phyloP scores from a whole-genome alignment of 805 yeast species.

The Debaryomyces tyrocola region DNA sequence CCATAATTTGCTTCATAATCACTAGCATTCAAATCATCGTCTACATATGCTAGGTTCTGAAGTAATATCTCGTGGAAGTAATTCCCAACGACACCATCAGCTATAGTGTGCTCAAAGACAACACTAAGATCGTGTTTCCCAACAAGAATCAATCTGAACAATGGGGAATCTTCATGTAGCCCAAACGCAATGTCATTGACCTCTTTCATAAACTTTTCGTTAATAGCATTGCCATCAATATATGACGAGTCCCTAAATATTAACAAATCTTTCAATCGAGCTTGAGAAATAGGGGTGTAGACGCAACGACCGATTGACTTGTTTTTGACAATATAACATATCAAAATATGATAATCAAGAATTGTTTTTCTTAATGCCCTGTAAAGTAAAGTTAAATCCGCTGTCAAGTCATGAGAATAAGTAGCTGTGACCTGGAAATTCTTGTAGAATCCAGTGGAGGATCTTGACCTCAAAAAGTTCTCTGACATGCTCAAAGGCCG shows the following conservation, averaged over 20 bases:
- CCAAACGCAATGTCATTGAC: slow-evolving; percentile 19
- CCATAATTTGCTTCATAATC: slow-evolving; percentile 16
- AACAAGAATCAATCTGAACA: slow-evolving; percentile 26
- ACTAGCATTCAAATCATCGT: slow-evolving; percentile 3
- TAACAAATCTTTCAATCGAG: slow-evolving; percentile 26
- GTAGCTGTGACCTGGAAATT: slow-evolving; percentile 35
- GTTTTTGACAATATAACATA: slow-evolving; percentile 29
- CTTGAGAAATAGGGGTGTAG: slow-evolving; percentile 23
- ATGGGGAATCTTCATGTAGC: slow-evolving; percentile 23
- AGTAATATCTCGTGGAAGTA: slow-evolving; percentile 35
- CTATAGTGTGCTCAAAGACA: slow-evolving; percentile 37
- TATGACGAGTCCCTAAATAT: slow-evolving; percentile 12
- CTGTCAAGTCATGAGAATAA: slow-evolving; percentile 21
- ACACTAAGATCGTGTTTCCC: slow-evolving; percentile 22
- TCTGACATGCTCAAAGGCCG: slow-evolving; percentile 32
- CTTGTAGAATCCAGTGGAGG: slow-evolving; percentile 26
- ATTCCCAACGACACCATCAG: slow-evolving; percentile 38
- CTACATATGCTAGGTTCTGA: slow-evolving; percentile 23
- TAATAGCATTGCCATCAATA: slow-evolving; percentile 16
- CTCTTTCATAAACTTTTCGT: slow-evolving; percentile 29
- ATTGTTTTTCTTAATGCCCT: slow-evolving; percentile 30
- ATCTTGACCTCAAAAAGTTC: slow-evolving; percentile 35
- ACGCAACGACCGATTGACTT: slow-evolving; percentile 8
- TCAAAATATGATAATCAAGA: slow-evolving; percentile 33
- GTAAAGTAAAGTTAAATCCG: slow-evolving; percentile 14